Conservation (phyloP, 129 eudicot species). For the Smallanthus sonchifolius region DNA sequence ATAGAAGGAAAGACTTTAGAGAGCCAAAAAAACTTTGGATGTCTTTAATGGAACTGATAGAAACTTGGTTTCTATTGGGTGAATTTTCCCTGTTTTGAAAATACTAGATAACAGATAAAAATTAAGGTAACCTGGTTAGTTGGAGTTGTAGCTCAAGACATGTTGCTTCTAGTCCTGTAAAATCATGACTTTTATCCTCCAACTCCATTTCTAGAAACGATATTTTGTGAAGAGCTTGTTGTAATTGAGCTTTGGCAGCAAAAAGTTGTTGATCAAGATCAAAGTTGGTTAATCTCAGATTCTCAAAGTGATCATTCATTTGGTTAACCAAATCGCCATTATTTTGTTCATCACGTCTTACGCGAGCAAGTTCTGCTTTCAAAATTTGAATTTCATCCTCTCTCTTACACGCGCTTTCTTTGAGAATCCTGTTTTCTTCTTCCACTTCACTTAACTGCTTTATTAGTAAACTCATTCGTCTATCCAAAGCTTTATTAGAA, state of each 20-base stretch:
- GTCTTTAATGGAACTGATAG: too few species aligned
- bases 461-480: conserved; percentile 31
- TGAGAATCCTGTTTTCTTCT: conserved; percentile 62
- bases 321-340: conserved; percentile 29
- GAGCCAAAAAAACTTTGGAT: too few species aligned
- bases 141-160: conserved; percentile 87
- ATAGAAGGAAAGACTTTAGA: too few species aligned
- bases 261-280: conserved; percentile 78
- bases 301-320: conserved; percentile 63
- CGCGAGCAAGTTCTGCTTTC: conserved; percentile 28
- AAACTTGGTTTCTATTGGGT: too few species aligned
- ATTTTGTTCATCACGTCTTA: conserved; percentile 23
- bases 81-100: too few species aligned
- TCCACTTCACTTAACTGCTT: conserved; percentile 52
- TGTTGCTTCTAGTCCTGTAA: conserved; percentile 64
- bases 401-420: conserved; percentile 41
- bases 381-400: conserved; percentile 45
- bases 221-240: conserved; percentile 49
- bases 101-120: neutral
- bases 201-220: conserved; percentile 73
- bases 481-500: conserved; percentile 19
- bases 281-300: conserved; percentile 53
- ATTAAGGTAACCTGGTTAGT: conserved; percentile 55
- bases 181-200: conserved; percentile 56
- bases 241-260: conserved; percentile 41